phyloP scores from a whole-genome alignment of 2,329 filamentous ascomycete genomes.

The Claviceps humidiphila region DNA sequence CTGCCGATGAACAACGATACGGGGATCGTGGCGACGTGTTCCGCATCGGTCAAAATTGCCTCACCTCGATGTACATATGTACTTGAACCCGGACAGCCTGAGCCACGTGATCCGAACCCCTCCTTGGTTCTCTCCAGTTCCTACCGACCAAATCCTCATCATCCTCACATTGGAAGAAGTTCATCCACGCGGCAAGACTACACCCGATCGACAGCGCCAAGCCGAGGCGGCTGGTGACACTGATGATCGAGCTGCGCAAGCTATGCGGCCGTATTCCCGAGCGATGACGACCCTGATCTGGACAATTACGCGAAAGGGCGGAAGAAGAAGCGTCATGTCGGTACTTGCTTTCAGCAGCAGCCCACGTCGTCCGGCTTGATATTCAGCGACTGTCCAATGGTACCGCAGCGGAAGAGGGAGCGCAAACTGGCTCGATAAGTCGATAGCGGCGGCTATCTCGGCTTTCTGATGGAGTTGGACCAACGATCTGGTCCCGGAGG shows the following conservation, averaged over 20 bases:
- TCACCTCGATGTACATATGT: too few species aligned
- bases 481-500: slow-evolving; percentile 24
- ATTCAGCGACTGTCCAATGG: slow-evolving; percentile 25
- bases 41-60: too few species aligned
- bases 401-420: slow-evolving; percentile 25
- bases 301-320: slow-evolving; percentile 48
- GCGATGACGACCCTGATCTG: slow-evolving; percentile 54
- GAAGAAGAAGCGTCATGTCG: slow-evolving; percentile 49
- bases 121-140: too few species aligned
- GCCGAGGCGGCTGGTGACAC: too few species aligned
- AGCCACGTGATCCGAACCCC: too few species aligned
- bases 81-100: too few species aligned
- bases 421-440: slow-evolving; percentile 43
- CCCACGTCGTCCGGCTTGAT: slow-evolving; percentile 36
- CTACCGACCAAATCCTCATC: too few species aligned
- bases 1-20: too few species aligned
- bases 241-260: slow-evolving; percentile 22
- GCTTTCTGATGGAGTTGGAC: slow-evolving; percentile 25
- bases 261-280: slow-evolving; percentile 55
- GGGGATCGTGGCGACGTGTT: too few species aligned
- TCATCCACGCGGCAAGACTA: too few species aligned
- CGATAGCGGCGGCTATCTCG: slow-evolving; percentile 59
- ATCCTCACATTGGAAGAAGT: too few species aligned
- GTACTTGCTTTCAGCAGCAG: slow-evolving; percentile 54
- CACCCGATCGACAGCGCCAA: too few species aligned